A percentile compares a stretch with the other conserved stretches of the same genome.
Conservation (phyloP, 2,329 filamentous ascomycete genomes). For the Dissoconium aciculare region DNA sequence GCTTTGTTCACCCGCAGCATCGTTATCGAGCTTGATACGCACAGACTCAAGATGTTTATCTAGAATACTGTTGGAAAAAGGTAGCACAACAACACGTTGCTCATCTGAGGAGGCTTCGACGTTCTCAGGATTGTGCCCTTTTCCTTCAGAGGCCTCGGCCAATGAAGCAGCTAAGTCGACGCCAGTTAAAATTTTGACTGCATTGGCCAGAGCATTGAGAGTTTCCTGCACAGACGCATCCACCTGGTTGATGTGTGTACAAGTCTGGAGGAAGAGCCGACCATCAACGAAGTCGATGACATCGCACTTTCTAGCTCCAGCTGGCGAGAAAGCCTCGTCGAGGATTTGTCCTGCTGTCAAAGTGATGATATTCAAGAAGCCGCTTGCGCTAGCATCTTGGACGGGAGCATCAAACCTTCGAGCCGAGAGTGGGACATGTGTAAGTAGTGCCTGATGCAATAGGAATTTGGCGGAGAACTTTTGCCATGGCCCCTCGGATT, state of each 20-base stretch:
- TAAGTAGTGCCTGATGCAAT: constrained; percentile 19
- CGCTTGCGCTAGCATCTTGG: constrained; percentile 7
- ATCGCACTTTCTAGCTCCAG: constrained; percentile 26
- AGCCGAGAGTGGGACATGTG: constrained; percentile 18
- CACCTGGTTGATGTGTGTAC: constrained; percentile 5
- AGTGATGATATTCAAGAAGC: constrained; percentile 23
- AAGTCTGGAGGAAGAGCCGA: constrained; percentile 27
- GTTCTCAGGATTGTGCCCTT: no score
- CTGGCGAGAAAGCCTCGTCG: constrained; percentile 24
- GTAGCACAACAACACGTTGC: constrained; percentile 28
- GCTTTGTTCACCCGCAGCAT: constrained; percentile 21
- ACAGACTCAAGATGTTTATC: constrained; percentile 34
- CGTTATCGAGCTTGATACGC: constrained; percentile 25
- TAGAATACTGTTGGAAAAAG: constrained; percentile 34
- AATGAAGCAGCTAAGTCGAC: neutral
- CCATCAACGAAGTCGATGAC: constrained; percentile 44
- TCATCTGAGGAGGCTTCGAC: no score
- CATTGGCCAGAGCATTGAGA: constrained; percentile 14
- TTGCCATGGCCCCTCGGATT: no score
- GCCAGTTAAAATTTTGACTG: constrained; percentile 10
- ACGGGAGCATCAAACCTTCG: constrained; percentile 14
- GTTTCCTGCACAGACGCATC: constrained; percentile 11
- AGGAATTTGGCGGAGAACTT: no score
- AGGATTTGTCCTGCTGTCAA: constrained; percentile 25
- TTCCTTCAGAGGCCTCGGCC: no score